Conservation (phyloP, 345 rosid genomes). For the Gossypium ekmanianum region DNA sequence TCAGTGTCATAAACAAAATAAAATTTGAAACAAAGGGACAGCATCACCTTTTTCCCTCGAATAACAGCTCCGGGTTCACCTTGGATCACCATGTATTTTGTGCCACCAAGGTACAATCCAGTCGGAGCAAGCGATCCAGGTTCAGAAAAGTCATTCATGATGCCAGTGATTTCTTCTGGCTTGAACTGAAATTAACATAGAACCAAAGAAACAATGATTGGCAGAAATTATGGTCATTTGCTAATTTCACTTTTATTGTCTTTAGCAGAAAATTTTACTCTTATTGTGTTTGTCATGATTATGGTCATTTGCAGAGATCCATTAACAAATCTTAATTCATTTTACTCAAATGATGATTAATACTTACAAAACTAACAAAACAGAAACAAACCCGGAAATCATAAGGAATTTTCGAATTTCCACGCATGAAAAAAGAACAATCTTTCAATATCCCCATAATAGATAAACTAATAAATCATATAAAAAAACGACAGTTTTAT, state of each 20-base stretch:
- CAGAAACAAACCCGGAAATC: background rate
- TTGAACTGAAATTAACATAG: slow-evolving; percentile 45
- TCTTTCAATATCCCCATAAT: background rate
- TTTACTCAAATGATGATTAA: background rate
- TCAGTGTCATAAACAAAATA: background rate
- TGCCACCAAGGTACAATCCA: slow-evolving; percentile 64
- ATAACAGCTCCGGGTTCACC: slow-evolving; percentile 85
- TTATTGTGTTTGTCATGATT: background rate
- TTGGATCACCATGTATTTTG: slow-evolving; percentile 84
- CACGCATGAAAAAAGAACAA: background rate
- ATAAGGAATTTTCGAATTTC: background rate
- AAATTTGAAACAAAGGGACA: background rate
- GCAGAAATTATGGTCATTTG: background rate
- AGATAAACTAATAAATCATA: background rate
- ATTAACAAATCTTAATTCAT: background rate
- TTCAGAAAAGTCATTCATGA: slow-evolving; percentile 55
- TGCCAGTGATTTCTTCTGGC: slow-evolving; percentile 53
- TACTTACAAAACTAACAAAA: background rate
- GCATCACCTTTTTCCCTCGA: slow-evolving; percentile 78
- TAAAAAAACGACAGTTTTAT: background rate
- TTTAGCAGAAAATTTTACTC: background rate
- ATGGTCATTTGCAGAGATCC: background rate
- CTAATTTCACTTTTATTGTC: background rate
- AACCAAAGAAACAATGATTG: too few relatives aligned
- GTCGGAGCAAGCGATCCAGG: slow-evolving; percentile 88